Conservation (phyloP, 129 eudicot genomes). For the Artemisia tridentata region DNA sequence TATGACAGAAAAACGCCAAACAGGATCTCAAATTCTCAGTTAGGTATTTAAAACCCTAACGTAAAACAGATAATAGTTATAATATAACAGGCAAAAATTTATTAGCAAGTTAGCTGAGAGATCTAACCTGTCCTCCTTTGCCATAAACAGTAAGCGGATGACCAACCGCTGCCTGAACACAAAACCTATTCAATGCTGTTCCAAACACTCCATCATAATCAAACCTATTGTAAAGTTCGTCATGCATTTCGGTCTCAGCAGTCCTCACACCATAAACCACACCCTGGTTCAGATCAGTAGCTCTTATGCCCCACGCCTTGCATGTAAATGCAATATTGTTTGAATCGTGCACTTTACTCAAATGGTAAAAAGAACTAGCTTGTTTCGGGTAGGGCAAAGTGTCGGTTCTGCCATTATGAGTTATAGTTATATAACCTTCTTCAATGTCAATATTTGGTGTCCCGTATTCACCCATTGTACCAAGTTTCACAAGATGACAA, state of each 20-base stretch:
- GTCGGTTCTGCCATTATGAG: constrained; percentile 95
- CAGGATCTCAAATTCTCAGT: neutral
- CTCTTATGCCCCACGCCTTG: constrained; percentile 98
- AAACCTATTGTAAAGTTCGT: constrained; percentile 76
- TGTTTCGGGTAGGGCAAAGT: constrained; percentile 99
- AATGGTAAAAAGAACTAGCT: constrained; percentile 95
- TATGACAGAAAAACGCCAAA: constrained; percentile 3
- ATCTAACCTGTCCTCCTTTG: constrained; percentile 94
- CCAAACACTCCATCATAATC: constrained; percentile 96
- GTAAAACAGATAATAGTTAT: neutral
- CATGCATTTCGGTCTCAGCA: constrained; percentile 91
- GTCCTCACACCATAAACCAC: constrained; percentile 98
- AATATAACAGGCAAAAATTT: constrained; percentile 18
- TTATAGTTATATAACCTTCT: constrained; percentile 89
- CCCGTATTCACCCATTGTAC: constrained; percentile 99
- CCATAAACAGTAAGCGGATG: constrained; percentile 99
- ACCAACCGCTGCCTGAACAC: constrained; percentile 98
- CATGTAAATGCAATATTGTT: constrained; percentile 93
- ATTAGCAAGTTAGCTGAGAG: neutral
- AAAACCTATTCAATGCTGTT: constrained; percentile 90
- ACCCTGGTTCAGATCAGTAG: constrained; percentile 96
- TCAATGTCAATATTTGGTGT: constrained; percentile 99
- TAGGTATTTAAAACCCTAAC: neutral
- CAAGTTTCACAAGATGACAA: constrained; percentile 93
- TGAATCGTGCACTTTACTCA: constrained; percentile 98